Evolutionary conservation across 495 filamentous ascomycete species (phyloP).

Genomic region (Mycothermus thermophilus): DNA sequence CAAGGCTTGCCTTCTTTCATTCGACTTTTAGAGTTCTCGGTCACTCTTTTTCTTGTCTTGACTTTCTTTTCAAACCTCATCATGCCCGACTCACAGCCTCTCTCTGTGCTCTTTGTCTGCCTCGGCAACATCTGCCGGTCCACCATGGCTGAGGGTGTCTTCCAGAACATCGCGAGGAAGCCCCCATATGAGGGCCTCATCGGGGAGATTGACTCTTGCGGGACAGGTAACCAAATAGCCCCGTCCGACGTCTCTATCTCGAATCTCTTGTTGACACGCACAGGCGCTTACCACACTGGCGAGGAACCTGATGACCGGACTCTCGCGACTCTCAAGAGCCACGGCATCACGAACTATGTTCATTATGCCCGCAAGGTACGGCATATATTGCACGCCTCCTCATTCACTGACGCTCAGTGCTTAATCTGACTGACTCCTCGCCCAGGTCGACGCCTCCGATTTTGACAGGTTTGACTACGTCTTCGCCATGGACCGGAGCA

Average conservation of each 20-base stretch:
- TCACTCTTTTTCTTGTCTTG: too few relatives aligned
- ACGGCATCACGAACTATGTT: constrained; percentile 61
- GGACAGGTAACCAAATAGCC: constrained; percentile 40
- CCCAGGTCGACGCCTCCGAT: constrained; percentile 32
- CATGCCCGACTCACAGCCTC: constrained; percentile 23
- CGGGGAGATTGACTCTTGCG: constrained; percentile 68
- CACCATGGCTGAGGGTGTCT: constrained; percentile 92
- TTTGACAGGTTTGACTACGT: constrained; percentile 84
- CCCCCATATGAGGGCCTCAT: constrained; percentile 44
- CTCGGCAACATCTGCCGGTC: constrained; percentile 93
- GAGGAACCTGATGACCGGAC: constrained; percentile 69
- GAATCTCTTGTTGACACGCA: background rate
- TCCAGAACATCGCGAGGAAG: constrained; percentile 53
- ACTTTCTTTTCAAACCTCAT: background rate
- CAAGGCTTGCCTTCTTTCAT: too few relatives aligned
- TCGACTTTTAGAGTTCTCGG: too few relatives aligned
- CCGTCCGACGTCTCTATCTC: too few relatives aligned
- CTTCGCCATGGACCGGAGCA: constrained; percentile 86
- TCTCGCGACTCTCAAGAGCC: constrained; percentile 58
- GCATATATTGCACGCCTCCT: background rate
- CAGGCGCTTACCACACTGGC: constrained; percentile 61
- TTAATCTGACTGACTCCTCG: constrained; percentile 1
- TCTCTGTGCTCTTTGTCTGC: constrained; percentile 89
- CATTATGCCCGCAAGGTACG: constrained; percentile 66
- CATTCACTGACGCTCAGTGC: background rate